Conservation (phyloP, 106 monocot genomes). For the Amphibolis antarctica region DNA sequence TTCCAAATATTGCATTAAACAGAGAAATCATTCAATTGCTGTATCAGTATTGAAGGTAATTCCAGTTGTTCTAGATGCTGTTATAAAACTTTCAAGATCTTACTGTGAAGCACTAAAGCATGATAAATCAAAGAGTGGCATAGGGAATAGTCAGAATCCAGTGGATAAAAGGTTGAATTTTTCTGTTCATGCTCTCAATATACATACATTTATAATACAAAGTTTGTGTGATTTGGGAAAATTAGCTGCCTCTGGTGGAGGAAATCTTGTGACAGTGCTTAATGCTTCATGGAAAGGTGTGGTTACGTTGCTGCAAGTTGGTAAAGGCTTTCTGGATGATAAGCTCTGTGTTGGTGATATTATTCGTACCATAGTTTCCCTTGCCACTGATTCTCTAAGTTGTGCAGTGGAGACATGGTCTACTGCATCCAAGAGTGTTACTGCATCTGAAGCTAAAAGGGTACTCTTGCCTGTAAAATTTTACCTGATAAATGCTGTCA, state of each 20-base stretch:
- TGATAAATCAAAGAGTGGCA: slow-evolving; percentile 5
- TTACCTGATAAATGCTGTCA: slow-evolving; percentile 81
- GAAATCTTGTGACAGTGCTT: slow-evolving; percentile 59
- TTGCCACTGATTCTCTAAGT: slow-evolving; percentile 53
- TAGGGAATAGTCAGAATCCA: slow-evolving; percentile 2
- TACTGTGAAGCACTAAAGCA: slow-evolving; percentile 40
- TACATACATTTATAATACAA: slow-evolving; percentile 37
- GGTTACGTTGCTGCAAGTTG: slow-evolving; percentile 62
- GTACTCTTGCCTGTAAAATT: slow-evolving; percentile 83
- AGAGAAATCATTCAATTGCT: slow-evolving; percentile 51
- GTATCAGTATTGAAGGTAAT: slow-evolving; percentile 52
- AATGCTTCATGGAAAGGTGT: slow-evolving; percentile 97
- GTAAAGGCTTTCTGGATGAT: slow-evolving; percentile 54
- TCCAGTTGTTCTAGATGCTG: slow-evolving; percentile 62
- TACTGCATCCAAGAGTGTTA: slow-evolving; percentile 7
- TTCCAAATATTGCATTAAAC: slow-evolving; percentile 17
- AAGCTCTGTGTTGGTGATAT: slow-evolving; percentile 54
- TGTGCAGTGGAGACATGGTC: slow-evolving; percentile 55
- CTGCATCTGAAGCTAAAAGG: slow-evolving; percentile 68
- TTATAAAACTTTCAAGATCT: slow-evolving; percentile 53
- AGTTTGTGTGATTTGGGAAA: slow-evolving; percentile 61
- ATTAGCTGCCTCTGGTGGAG: slow-evolving; percentile 80
- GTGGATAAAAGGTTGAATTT: slow-evolving; percentile 21
- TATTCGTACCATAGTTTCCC: slow-evolving; percentile 51
- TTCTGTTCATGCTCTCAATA: slow-evolving; percentile 22